Percentiles rank a stretch among this genome's conserved stretches.
Conservation (phyloP, 768 basidiomycete species). For the Trametes cinnabarina region DNA sequence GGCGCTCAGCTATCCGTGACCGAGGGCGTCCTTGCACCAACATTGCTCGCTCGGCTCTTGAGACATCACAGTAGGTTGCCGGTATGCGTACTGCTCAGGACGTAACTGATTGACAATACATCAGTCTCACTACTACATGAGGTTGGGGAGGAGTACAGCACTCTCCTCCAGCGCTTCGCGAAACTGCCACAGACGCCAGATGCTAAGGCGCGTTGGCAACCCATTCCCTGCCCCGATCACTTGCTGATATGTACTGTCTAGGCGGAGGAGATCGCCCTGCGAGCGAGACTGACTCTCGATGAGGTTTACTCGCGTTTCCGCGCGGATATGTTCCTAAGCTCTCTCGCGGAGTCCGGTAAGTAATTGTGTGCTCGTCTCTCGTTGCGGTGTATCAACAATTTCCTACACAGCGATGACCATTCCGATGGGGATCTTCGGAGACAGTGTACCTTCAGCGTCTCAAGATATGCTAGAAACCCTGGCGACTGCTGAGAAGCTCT, state of each 20-base stretch:
- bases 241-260: slow-evolving; percentile 27
- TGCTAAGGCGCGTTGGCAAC: slow-evolving; percentile 47
- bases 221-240: too few species aligned
- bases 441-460: slow-evolving; percentile 41
- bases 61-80: slow-evolving; percentile 61
- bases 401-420: slow-evolving; percentile 66
- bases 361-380: not conserved
- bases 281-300: slow-evolving; percentile 77
- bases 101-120: not conserved
- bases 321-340: slow-evolving; percentile 86
- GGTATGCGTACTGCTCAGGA: not conserved
- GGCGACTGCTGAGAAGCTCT: slow-evolving; percentile 64
- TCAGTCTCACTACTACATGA: slow-evolving; percentile 69
- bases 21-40: slow-evolving; percentile 56
- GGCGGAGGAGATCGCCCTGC: slow-evolving; percentile 73
- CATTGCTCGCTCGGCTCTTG: slow-evolving; percentile 58
- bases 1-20: slow-evolving; percentile 19
- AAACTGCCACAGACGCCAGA: slow-evolving; percentile 54
- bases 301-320: slow-evolving; percentile 76
- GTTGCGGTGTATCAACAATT: not conserved
- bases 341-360: slow-evolving; percentile 87
- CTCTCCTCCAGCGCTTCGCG: slow-evolving; percentile 56
- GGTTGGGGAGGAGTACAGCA: slow-evolving; percentile 47
- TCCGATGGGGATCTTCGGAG: slow-evolving; percentile 71
- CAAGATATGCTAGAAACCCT: slow-evolving; percentile 62